phyloP scores from a whole-genome alignment of 805 yeast genomes.

The Ogataea populi-albae region DNA sequence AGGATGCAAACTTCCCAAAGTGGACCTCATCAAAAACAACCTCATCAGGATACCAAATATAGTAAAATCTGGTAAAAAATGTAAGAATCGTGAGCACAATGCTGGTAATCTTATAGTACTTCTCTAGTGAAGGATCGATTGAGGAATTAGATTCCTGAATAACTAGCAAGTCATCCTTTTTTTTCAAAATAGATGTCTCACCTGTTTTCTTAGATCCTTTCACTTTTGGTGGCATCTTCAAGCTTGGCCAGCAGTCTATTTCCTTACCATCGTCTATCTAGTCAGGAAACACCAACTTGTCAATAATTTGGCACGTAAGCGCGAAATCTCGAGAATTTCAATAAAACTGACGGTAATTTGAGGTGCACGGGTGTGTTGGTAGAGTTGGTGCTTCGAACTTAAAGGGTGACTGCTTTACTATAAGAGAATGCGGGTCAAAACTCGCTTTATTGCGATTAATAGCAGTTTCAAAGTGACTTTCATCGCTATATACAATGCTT shows the following conservation, averaged over 20 bases:
- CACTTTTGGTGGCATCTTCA: conserved; percentile 23
- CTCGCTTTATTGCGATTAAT: too few species aligned
- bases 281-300: too few species aligned
- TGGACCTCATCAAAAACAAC: conserved; percentile 88
- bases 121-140: conserved; percentile 25
- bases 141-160: conserved; percentile 12
- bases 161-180: neutral
- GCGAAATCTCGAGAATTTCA: too few species aligned
- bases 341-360: too few species aligned
- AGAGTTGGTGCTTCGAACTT: too few species aligned
- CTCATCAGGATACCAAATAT: conserved; percentile 61
- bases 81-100: conserved; percentile 41
- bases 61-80: conserved; percentile 54
- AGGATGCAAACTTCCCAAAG: conserved; percentile 81
- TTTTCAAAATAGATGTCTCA: conserved; percentile 1
- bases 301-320: too few species aligned
- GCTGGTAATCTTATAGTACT: conserved; percentile 34
- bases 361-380: too few species aligned
- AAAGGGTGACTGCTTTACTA: too few species aligned
- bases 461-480: too few species aligned
- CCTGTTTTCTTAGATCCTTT: conserved; percentile 15
- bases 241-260: too few species aligned
- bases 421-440: conserved; percentile 1
- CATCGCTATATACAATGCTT: too few species aligned
- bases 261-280: too few species aligned